phyloP scores from a whole-genome alignment of 225 moss, liverwort and hornwort species.

The Marchantia paleacea region DNA sequence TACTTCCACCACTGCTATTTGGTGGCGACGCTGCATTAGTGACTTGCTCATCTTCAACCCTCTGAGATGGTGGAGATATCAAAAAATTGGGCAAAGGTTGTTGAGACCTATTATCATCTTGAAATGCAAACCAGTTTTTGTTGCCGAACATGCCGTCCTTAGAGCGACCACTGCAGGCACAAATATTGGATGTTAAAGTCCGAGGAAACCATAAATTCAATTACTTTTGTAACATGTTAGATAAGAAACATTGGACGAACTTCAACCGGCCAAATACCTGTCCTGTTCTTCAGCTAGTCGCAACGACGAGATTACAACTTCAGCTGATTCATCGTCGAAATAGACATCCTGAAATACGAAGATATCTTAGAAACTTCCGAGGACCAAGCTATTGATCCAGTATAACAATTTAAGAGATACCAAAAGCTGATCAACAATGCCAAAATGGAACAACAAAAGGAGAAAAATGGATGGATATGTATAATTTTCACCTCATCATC shows the following conservation, averaged over 20 bases:
- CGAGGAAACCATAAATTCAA: background rate
- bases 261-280: constrained; percentile 46
- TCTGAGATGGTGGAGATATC: constrained; percentile 63
- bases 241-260: background rate
- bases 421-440: background rate
- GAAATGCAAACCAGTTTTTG: constrained; percentile 86
- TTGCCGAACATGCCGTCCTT: constrained; percentile 75
- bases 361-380: background rate
- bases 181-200: background rate
- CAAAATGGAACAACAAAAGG: too few relatives aligned
- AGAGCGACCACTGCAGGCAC: constrained; percentile 49
- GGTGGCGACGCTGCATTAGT: constrained; percentile 65
- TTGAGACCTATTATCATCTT: constrained; percentile 79
- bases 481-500: constrained; percentile 71
- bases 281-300: constrained; percentile 80
- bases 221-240: background rate
- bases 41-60: constrained; percentile 60
- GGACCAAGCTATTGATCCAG: background rate
- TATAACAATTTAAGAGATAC: background rate
- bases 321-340: constrained; percentile 94
- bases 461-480: background rate
- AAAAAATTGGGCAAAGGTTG: constrained; percentile 78
- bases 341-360: constrained; percentile 65
- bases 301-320: constrained; percentile 92
- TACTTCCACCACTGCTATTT: constrained; percentile 91